Base-by-base conservation (phyloP, 1,139 yeast genomes). In the Trichomonascaceae sp. region DNA sequence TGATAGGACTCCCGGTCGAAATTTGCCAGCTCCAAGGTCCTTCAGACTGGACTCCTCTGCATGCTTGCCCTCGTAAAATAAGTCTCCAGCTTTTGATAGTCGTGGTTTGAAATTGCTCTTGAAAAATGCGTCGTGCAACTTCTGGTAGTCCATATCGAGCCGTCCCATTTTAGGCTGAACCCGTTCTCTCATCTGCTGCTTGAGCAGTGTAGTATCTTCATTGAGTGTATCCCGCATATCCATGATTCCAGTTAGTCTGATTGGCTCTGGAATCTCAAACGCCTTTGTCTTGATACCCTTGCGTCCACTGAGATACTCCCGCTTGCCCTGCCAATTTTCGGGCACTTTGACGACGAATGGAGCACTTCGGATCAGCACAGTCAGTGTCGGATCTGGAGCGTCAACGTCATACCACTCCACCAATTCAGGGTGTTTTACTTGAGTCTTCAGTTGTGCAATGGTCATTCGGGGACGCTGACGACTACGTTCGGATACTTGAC, bases 101-200 rank as follows among this genome's bases (percentile, higher is more conserved):
- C 67, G 62, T 0, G 97, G 97, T 46, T 74, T 76, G 25, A 78
- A 69, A 48, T 82, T 93, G 46, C 69, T 64, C 50, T 77, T 76
- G 66, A 82, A 89, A 49, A 89, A 87, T 0, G 96, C 94, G 51
- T 82, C 80, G 50, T 85, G 76, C 17, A 89, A 57, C 44, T 76
- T 79, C 41, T 71, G 78, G 52, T 80, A 87, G 54, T 89, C 97
- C 25, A 89, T 70, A 55, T 89, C 98, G 17, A 89, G 58, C 37
- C 75, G 66, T 1, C 94, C 94, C 73, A 84, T 65, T 52, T 82
- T 84, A 0, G 96, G 96, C 52, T 84, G 95, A 0, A 87, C 93
- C 35, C 80, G 66, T 38, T 81, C 92, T 41, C 97, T 65, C 53
- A 78, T 79, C 50, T 71, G 70, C 47, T 84, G 93, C 48, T 80